Percentiles rank a stretch among this genome's conserved stretches.
phyloP scores from a whole-genome alignment of 2,329 filamentous ascomycete genomes.

The Penicillium frequentans region DNA sequence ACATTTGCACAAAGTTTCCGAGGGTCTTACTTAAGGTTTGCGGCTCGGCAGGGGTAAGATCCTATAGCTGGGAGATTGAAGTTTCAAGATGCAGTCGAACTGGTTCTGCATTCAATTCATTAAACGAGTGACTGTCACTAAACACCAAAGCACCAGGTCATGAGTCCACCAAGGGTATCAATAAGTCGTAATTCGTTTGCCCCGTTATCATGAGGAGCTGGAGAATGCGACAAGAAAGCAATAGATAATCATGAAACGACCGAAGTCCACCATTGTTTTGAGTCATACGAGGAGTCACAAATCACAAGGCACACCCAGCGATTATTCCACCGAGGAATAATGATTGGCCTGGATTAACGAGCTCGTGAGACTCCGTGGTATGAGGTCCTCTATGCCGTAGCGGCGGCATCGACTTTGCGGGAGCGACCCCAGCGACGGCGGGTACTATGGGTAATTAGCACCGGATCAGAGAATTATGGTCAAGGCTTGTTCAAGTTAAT shows the following conservation, averaged over 20 bases:
- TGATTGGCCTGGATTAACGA: neutral
- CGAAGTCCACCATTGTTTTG: conserved; percentile 2
- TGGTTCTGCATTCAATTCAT: neutral
- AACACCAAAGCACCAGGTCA: conserved; percentile 9
- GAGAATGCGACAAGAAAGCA: conserved; percentile 14
- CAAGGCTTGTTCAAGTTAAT: no score
- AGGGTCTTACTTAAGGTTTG: neutral
- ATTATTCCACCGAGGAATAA: neutral
- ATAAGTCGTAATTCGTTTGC: conserved; percentile 22
- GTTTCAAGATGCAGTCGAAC: neutral
- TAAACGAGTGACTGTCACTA: conserved; percentile 11
- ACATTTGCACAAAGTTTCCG: neutral
- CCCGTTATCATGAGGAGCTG: conserved; percentile 9
- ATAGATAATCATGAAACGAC: conserved; percentile 8
- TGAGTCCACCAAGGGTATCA: conserved; percentile 25
- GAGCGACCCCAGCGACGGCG: conserved; percentile 23
- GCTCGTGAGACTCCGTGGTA: neutral
- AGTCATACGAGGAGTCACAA: neutral
- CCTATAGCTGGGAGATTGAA: neutral
- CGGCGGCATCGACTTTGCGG: conserved; percentile 4
- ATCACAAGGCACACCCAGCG: neutral
- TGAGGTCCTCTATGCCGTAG: neutral
- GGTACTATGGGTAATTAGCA: neutral
- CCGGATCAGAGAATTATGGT: neutral
- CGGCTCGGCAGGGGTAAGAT: neutral